phyloP scores from a whole-genome alignment of 1,139 yeast genomes.

The Zhuliangozyma parablackwelliae region DNA sequence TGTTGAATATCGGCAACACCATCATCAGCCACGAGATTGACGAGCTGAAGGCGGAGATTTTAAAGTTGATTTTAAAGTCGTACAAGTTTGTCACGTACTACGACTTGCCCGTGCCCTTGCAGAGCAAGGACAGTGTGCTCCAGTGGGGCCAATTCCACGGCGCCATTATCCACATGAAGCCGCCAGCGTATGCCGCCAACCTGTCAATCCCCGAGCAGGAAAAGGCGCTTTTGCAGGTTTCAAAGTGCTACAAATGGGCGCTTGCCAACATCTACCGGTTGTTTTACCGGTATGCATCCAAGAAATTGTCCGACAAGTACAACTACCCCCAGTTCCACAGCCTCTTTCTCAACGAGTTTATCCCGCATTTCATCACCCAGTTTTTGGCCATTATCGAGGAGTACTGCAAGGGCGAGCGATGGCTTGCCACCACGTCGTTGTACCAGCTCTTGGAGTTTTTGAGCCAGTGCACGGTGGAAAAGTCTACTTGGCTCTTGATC shows the following conservation, averaged over 20 bases:
- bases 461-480: conserved; percentile 65
- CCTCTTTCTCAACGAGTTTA: conserved; percentile 49
- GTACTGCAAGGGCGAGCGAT: conserved; percentile 63
- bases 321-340: conserved; percentile 48
- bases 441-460: conserved; percentile 67
- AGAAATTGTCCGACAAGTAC: conserved; percentile 44
- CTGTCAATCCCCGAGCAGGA: conserved; percentile 28
- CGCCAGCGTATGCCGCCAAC: conserved; percentile 47
- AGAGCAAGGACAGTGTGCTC: conserved; percentile 51
- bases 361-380: conserved; percentile 69
- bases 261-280: conserved; percentile 72
- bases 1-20: conserved; percentile 62
- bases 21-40: conserved; percentile 33
- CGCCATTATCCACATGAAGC: conserved; percentile 54
- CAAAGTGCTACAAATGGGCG: conserved; percentile 88
- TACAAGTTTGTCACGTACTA: conserved; percentile 80
- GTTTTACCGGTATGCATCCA: conserved; percentile 69
- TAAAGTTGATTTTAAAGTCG: conserved; percentile 69
- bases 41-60: conserved; percentile 64
- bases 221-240: conserved; percentile 32
- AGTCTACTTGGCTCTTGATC: conserved; percentile 64
- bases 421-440: conserved; percentile 68
- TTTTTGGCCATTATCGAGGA: conserved; percentile 63
- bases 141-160: conserved; percentile 82
- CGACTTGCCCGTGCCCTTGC: conserved; percentile 72